A percentile compares a stretch with the other conserved stretches of the same genome.
Conservation (phyloP, 1,284 basidiomycete genomes). For the Irpex lacteus region DNA sequence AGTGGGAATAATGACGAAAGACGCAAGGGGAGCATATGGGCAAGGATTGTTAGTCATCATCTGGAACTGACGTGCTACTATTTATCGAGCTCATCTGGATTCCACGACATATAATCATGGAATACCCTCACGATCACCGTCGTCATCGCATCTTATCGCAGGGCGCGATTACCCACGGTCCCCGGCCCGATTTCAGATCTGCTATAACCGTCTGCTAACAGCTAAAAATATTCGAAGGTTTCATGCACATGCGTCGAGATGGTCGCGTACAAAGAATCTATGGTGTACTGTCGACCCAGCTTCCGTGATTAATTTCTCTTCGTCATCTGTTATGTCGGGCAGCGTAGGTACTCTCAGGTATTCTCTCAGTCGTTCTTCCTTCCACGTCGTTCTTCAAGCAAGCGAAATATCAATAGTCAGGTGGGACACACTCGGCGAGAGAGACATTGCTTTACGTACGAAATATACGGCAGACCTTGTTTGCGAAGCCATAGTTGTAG, state of each 20-base stretch:
- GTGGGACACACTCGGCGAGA: background rate
- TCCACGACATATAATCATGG: no score
- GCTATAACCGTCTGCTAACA: background rate
- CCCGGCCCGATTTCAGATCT: background rate
- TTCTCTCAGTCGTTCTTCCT: constrained; percentile 65
- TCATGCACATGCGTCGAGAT: background rate
- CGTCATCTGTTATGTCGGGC: constrained; percentile 56
- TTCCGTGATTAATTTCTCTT: constrained; percentile 62
- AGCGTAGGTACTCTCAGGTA: constrained; percentile 55
- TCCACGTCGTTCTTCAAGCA: constrained; percentile 58
- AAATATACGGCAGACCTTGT: constrained; percentile 43
- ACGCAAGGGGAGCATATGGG: background rate
- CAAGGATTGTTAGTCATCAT: background rate
- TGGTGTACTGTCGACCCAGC: constrained; percentile 60
- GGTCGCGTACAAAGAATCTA: constrained; percentile 38
- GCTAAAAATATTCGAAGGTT: background rate
- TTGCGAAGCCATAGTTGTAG: constrained; percentile 34
- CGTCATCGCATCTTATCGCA: background rate
- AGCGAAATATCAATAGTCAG: no score
- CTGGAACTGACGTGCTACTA: background rate
- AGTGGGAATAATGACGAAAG: background rate
- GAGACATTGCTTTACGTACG: constrained; percentile 41
- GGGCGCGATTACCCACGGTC: background rate
- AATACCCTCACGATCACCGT: background rate
- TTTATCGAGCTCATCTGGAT: background rate